Evolutionary conservation across 1,284 basidiomycete genomes (phyloP), one percentile per base, ranked within the genome.

Genomic region (Sanghuangporus baumii): DNA sequence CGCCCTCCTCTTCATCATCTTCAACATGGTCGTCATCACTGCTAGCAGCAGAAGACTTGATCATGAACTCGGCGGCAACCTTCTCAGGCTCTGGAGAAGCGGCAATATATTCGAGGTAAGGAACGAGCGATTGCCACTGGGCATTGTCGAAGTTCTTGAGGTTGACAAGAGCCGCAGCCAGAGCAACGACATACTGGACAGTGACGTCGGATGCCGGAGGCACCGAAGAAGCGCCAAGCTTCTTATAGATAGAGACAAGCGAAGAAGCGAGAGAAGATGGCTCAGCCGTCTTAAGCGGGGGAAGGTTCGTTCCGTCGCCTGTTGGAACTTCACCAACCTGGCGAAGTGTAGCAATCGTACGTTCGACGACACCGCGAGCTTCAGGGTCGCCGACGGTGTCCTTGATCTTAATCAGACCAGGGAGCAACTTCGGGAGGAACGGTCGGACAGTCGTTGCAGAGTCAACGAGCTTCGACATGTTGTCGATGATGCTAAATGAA

Each of bases 381-480:
- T 98, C 95, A 64, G 95, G 95, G 78, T 97, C 95, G 79, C 92
- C 94, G 65, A 97, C 93, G 71, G 89, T 86, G 67, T 85, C 84
- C 81, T 94, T 89, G 69, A 95, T 88, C 87, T 97, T 97, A 83
- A 98, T 85, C 64, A 98, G 84, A 71, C 93, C 93, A 56, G 96
- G 96, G 68, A 98, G 87, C 61, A 98, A 88, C 79, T 94, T 94
- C 73, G 94, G 94, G 69, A 98, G 76, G 90, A 98, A 98, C 67
- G 95, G 96, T 70, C 96, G 90, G 77, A 98, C 94, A 62, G 94
- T 96, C 78, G 93, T 81, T 69, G 92, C 85, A 59, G 94, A 96
- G 81, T 97, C 95, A 76, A 98, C 96, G 72, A 98, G 89, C 83
- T 97, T 98, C 75, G 95, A 78, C 95, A 98, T 98, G 88, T 98